These are phyloP conservation scores for Meyerozyma guilliermondii DNA, from an alignment of 1,139 yeast species.

Conservation along the genomic window DNA sequence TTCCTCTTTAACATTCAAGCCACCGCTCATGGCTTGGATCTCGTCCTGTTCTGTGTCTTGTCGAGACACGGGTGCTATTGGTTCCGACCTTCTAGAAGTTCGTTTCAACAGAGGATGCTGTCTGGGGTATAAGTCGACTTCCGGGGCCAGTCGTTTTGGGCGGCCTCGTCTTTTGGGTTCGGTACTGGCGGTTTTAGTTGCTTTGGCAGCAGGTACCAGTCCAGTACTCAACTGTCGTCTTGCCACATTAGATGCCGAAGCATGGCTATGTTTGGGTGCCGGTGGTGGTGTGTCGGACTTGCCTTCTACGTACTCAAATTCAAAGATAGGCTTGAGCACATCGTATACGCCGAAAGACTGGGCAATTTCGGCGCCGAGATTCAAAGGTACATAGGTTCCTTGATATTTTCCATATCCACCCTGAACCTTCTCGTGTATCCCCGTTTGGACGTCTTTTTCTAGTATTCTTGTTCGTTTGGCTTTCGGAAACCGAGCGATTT, in stretches of 20 bases:
- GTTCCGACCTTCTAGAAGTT: constrained; percentile 8
- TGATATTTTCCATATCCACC: constrained; percentile 95
- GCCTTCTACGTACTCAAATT: constrained; percentile 54
- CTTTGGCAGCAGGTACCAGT: constrained; percentile 9
- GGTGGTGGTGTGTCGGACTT: constrained; percentile 65
- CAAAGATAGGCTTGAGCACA: constrained; percentile 63
- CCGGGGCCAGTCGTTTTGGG: constrained; percentile 33
- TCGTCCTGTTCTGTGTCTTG: constrained; percentile 45
- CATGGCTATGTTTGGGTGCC: constrained; percentile 81
- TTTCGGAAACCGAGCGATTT: constrained; percentile 83
- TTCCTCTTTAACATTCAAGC: constrained; percentile 32
- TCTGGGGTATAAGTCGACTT: constrained; percentile 1
- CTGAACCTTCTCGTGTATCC: constrained; percentile 86
- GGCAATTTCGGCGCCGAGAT: constrained; percentile 51
- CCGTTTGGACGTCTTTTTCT: constrained; percentile 84
- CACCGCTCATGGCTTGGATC: constrained; percentile 29
- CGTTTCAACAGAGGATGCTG: constrained; percentile 2
- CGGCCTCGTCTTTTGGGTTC: constrained; percentile 42
- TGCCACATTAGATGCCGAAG: constrained; percentile 50
- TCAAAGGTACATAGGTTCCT: constrained; percentile 88
- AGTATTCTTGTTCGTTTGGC: constrained; percentile 79
- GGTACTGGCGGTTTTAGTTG: constrained; percentile 15
- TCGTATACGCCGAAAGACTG: constrained; percentile 60
- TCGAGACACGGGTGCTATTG: constrained; percentile 24
- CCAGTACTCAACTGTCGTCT: constrained; percentile 29